A percentile compares a stretch with the other conserved stretches of the same genome.
phyloP scores from a whole-genome alignment of 1,139 yeast genomes.

The Scheffersomyces parashehatae region DNA sequence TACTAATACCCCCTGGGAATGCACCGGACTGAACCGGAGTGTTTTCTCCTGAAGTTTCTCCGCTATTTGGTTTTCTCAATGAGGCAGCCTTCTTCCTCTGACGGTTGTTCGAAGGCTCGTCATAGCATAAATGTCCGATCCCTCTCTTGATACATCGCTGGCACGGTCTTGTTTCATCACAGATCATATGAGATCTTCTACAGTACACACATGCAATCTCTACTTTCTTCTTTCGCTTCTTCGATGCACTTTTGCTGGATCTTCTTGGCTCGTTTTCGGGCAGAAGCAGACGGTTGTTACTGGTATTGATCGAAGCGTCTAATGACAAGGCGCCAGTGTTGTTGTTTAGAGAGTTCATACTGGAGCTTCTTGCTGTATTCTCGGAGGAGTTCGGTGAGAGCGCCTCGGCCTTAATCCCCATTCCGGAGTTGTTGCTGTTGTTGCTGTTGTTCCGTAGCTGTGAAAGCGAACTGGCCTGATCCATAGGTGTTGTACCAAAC shows the following conservation, averaged over 20 bases:
- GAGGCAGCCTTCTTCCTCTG: constrained; percentile 44
- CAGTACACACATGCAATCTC: constrained; percentile 87
- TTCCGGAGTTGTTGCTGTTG: too few species aligned
- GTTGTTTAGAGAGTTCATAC: too few species aligned
- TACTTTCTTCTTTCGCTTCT: constrained; percentile 52
- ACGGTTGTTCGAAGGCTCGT: constrained; percentile 58
- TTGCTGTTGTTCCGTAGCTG: too few species aligned
- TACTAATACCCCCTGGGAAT: not conserved
- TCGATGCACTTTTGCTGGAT: constrained; percentile 1
- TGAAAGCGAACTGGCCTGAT: too few species aligned
- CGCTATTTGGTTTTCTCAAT: constrained; percentile 12
- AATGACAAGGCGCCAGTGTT: too few species aligned
- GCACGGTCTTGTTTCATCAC: constrained; percentile 87
- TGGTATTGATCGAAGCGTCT: too few species aligned
- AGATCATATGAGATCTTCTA: constrained; percentile 91
- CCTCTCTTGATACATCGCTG: constrained; percentile 83
- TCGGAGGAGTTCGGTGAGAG: too few species aligned
- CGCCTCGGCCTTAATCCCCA: too few species aligned
- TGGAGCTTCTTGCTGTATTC: too few species aligned
- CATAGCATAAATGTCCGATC: constrained; percentile 87
- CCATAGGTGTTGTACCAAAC: too few species aligned
- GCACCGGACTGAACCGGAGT: constrained; percentile 6
- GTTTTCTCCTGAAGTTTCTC: constrained; percentile 1
- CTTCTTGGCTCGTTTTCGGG: not conserved
- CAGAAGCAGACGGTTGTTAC: too few species aligned